phyloP scores from a whole-genome alignment of 495 filamentous ascomycete species.

The Saxophila tyrrhenica region DNA sequence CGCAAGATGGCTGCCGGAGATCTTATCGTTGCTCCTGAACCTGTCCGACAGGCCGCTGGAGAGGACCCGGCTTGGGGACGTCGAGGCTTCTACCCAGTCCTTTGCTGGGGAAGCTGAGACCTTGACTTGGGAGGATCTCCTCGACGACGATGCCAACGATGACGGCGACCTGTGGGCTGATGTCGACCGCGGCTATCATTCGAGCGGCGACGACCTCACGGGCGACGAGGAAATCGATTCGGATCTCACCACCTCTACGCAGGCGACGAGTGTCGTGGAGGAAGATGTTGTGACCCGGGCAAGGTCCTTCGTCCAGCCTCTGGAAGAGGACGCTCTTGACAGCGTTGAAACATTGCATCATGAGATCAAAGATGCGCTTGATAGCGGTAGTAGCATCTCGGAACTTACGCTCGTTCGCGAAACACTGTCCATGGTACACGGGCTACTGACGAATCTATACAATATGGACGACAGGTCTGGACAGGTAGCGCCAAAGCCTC shows the following conservation, averaged over 20 bases:
- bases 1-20: slow-evolving; percentile 60
- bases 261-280: slow-evolving; percentile 9
- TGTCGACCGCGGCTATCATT: slow-evolving; percentile 58
- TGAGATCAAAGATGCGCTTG: slow-evolving; percentile 18
- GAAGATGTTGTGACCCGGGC: slow-evolving; percentile 19
- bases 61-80: slow-evolving; percentile 50
- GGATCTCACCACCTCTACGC: slow-evolving; percentile 13
- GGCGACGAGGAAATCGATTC: slow-evolving; percentile 30
- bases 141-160: slow-evolving; percentile 59
- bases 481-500: neutral
- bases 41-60: slow-evolving; percentile 72
- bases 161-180: slow-evolving; percentile 67
- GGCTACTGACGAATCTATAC: slow-evolving; percentile 65
- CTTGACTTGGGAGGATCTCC: slow-evolving; percentile 65
- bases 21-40: slow-evolving; percentile 65
- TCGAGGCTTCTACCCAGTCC: slow-evolving; percentile 38
- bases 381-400: slow-evolving; percentile 42
- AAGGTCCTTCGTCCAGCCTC: slow-evolving; percentile 26
- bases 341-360: slow-evolving; percentile 30
- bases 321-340: slow-evolving; percentile 33
- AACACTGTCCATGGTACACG: slow-evolving; percentile 71
- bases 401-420: slow-evolving; percentile 71
- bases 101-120: slow-evolving; percentile 23
- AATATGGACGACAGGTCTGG: slow-evolving; percentile 30
- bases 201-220: slow-evolving; percentile 36